These are phyloP conservation scores for Xerocomellus amylosporus DNA, from an alignment of 768 basidiomycete species.

Conservation along the genomic window DNA sequence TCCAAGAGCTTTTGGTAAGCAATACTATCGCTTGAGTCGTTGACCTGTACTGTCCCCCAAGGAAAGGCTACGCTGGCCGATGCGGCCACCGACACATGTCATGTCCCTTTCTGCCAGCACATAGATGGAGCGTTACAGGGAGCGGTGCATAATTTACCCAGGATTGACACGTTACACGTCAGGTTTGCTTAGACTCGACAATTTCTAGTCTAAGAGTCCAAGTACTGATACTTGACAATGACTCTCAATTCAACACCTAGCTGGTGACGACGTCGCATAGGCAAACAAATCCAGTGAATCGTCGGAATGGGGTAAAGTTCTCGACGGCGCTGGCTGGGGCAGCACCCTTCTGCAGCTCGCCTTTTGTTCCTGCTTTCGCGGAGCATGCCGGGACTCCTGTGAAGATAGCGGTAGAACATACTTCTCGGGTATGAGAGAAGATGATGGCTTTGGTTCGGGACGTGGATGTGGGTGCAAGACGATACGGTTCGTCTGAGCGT, in stretches of 20 bases:
- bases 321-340: neutral
- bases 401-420: constrained; percentile 4
- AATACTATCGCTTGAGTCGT: too few relatives aligned
- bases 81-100: neutral
- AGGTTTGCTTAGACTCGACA: too few relatives aligned
- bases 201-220: neutral
- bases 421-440: constrained; percentile 18
- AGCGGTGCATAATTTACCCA: too few relatives aligned
- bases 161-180: too few relatives aligned
- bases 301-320: constrained; percentile 37
- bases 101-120: neutral
- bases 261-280: constrained; percentile 31
- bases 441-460: neutral
- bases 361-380: constrained; percentile 10
- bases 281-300: constrained; percentile 52
- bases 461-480: constrained; percentile 31
- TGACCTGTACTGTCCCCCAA: neutral
- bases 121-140: too few relatives aligned
- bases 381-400: constrained; percentile 1
- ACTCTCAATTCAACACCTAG: constrained; percentile 14
- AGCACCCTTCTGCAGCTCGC: neutral
- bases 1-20: neutral
- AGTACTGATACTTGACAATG: neutral
- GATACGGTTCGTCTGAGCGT: constrained; percentile 38
- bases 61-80: neutral